Conservation (phyloP, 306 rosid species). For the Fragaria iinumae region DNA sequence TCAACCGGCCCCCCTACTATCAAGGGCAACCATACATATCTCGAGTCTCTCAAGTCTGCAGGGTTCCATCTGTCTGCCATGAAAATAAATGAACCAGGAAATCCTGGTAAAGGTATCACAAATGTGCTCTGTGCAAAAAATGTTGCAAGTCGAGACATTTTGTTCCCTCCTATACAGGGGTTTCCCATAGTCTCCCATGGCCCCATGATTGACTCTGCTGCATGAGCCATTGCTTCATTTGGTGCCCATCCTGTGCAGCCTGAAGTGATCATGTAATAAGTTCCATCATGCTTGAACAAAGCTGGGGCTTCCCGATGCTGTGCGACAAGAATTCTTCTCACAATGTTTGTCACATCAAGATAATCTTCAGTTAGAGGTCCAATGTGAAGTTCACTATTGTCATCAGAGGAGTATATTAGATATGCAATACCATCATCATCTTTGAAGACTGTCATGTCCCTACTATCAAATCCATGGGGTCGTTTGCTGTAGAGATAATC, state of each 20-base stretch:
- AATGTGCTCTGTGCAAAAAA: constrained; percentile 95
- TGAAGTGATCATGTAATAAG: constrained; percentile 97
- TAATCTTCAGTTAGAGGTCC: constrained; percentile 81
- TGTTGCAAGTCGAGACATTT: constrained; percentile 63
- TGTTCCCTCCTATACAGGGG: constrained; percentile 84
- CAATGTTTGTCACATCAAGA: constrained; percentile 55
- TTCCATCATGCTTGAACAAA: constrained; percentile 74
- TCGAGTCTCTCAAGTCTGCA: constrained; percentile 75
- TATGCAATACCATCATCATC: constrained; percentile 86
- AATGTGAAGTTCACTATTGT: constrained; percentile 92
- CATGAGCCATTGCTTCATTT: constrained; percentile 88
- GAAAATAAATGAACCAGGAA: constrained; percentile 66
- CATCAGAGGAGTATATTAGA: constrained; percentile 88
- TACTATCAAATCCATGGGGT: constrained; percentile 90
- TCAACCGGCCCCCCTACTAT: constrained; percentile 82
- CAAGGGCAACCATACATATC: constrained; percentile 96
- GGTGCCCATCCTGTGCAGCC: constrained; percentile 99
- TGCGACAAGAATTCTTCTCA: constrained; percentile 79
- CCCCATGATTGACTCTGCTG: constrained; percentile 83
- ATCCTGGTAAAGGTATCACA: constrained; percentile 71
- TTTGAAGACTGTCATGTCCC: constrained; percentile 95
- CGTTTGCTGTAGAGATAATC: constrained; percentile 77
- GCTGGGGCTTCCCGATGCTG: constrained; percentile 99
- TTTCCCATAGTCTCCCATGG: constrained; percentile 94
- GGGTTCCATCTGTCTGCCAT: constrained; percentile 98